Percentiles rank a stretch among this genome's conserved stretches.
Conservation (phyloP, 139 green algal genomes). For the Ettlia oleoabundans region DNA sequence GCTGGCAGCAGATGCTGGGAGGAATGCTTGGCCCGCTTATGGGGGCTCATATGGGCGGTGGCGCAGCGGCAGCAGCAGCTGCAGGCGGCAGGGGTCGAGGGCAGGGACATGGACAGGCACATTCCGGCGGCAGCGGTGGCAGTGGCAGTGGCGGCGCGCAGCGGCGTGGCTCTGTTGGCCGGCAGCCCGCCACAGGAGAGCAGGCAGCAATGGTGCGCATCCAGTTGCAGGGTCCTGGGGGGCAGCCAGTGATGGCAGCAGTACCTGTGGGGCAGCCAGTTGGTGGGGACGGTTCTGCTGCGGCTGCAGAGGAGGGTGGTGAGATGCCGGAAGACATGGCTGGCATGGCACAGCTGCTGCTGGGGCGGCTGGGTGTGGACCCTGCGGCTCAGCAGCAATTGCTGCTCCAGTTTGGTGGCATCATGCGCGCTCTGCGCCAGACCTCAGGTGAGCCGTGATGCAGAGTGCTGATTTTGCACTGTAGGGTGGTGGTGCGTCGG, state of each 20-base stretch:
- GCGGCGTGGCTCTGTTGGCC: neutral
- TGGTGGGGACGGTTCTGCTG: neutral
- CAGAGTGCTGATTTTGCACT: too few species aligned
- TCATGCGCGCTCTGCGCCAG: conserved; percentile 25
- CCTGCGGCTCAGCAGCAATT: conserved; percentile 21
- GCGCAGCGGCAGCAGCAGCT: neutral
- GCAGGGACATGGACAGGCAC: neutral
- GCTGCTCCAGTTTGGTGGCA: conserved; percentile 18
- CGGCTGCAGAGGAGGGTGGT: neutral
- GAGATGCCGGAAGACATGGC: neutral
- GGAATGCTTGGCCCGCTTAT: neutral
- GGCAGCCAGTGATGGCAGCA: neutral
- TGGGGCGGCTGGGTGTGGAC: conserved; percentile 19
- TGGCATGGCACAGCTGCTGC: conserved; percentile 1
- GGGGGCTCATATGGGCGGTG: neutral
- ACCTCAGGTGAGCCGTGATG: conserved; percentile 10
- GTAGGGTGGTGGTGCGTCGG: too few species aligned
- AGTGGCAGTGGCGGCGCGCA: neutral
- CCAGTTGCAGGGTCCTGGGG: neutral
- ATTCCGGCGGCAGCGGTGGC: neutral
- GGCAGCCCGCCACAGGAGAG: neutral
- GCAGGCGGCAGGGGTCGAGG: neutral
- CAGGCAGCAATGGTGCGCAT: neutral
- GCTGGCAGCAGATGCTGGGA: conserved; percentile 14
- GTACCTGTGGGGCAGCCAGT: neutral